Base-by-base conservation (phyloP, 176 grass and related monocot genomes). In the Lolium multiflorum region DNA sequence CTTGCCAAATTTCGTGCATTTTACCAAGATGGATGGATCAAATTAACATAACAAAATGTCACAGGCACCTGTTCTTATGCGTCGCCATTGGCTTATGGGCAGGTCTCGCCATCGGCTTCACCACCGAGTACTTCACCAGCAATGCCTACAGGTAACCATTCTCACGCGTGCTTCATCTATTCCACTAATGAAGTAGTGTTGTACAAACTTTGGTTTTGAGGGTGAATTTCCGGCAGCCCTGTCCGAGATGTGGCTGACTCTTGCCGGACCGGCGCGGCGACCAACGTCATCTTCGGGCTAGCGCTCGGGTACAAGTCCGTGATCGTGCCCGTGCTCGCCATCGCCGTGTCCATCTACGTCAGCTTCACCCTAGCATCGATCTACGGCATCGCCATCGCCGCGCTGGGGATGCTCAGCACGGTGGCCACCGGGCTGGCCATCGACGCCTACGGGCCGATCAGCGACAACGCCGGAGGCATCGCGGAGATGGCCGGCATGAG, bases 351-450 rank as follows among this genome's bases (percentile, higher is more conserved):
- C 11, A 91, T 93, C 71, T 96, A 96, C 80, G 76, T 59, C 17
- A 83, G 74, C 46, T 93, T 96, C 86, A 83, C 78, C 0, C 91
- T 96, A 3, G 94, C 94, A 2, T 85, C 94, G 12, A 96, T 90
- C 70, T 96, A 96, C 83, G 94, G 94, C 57, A 65, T 96, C 28
- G 94, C 94, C 39, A 56, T 96, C 54, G 84, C 91, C 3, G 94
- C 94, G 50, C 83, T 96, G 11, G 94, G 94, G 37, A 96, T 96
- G 91, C 94, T 96, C 65, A 96, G 94, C 91, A 96, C 94, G 60
- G 82, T 96, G 16, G 91, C 91, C 13, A 96, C 91, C 3, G 89
- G 94, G 3, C 81, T 96, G 8, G 67, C 84, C 54, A 93, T 96
- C 65, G 94, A 96, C 88, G 94, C 91, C 3, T 93, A 93, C 88